A percentile compares a stretch with the other conserved stretches of the same genome.
Conservation (phyloP, 768 basidiomycete species). For the Xerocomus spinulosus region DNA sequence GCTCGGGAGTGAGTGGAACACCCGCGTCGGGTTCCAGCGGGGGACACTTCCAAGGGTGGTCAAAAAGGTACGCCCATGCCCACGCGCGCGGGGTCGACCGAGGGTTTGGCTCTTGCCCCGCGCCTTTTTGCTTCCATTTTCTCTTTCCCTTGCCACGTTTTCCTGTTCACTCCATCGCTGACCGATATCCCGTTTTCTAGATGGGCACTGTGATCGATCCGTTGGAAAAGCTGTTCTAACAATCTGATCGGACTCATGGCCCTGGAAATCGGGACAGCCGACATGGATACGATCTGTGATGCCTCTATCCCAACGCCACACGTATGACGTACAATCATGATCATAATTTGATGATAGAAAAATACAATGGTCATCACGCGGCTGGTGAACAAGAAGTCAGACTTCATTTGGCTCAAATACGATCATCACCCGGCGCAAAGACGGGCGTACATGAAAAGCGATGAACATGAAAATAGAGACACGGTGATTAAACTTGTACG, state of each 20-base stretch:
- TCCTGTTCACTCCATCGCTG: not conserved
- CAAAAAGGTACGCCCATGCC: conserved; percentile 63
- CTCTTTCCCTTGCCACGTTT: not conserved
- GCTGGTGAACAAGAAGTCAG: not conserved
- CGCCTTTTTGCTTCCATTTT: not conserved
- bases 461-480: not conserved
- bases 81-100: too few species aligned
- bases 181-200: conserved; percentile 31
- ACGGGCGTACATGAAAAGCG: conserved; percentile 6
- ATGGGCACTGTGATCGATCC: conserved; percentile 71
- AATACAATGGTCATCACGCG: not conserved
- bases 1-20: conserved; percentile 91
- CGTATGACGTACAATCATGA: not conserved
- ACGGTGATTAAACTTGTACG: conserved; percentile 21
- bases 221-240: conserved; percentile 47
- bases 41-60: conserved; percentile 81
- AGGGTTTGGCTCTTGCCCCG: not conserved
- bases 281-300: not conserved
- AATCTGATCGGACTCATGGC: not conserved
- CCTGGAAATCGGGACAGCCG: not conserved
- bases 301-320: not conserved
- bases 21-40: conserved; percentile 75
- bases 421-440: not conserved
- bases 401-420: not conserved
- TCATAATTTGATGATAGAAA: too few species aligned